Evolutionary conservation across 306 rosid genomes (phyloP), one percentile per base, ranked within the genome.

Genomic region (Vigna mungo): DNA sequence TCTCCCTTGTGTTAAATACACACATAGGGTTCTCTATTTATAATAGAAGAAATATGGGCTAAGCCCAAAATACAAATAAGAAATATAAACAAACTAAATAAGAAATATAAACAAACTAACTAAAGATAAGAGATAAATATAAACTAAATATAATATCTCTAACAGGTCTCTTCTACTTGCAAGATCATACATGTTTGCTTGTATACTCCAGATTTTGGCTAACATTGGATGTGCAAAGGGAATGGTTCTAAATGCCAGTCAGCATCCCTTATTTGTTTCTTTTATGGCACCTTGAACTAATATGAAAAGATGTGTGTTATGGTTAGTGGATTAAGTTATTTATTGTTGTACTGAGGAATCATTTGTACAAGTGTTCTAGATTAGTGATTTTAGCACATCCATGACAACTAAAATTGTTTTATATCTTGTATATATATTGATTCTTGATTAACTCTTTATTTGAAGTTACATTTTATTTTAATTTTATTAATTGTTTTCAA

Each of bases 401-500:
- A 4, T 55, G 61, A 10, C 61, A 11, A 20, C 23, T 53, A 6
- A 20, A 25, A 39, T 1, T 16, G 52, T 30, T 32, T 16, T 14
- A 8, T n/a, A 6, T 51, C 10, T 48, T 49, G 55, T 5, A 4
- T 39, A 51, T 51, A 18, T n/a, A 2, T n/a, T 51, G 18, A n/a
- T 51, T 51, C 21, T 51, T 51, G 9, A 51, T 51, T 7, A 52
- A n/a, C 5, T 52, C 25, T 52, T 52, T n/a, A 7, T n/a, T 9
- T 2, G 58, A 52, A 52, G 58, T 52, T 52, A 4, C 18, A n/a
- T 52, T 52, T n/a, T 49, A 15, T 16, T 49, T 15, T 49, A 49
- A 49, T 49, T 16, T 49, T 52, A 52, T 52, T 52, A 17, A 52
- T n/a, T 52, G 53, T 52, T 52, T 52, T 21, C 15, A 61, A 70